These are phyloP conservation scores for Polytrichum formosum DNA, from an alignment of 225 moss, liverwort and hornwort species.

Conservation along the genomic window DNA sequence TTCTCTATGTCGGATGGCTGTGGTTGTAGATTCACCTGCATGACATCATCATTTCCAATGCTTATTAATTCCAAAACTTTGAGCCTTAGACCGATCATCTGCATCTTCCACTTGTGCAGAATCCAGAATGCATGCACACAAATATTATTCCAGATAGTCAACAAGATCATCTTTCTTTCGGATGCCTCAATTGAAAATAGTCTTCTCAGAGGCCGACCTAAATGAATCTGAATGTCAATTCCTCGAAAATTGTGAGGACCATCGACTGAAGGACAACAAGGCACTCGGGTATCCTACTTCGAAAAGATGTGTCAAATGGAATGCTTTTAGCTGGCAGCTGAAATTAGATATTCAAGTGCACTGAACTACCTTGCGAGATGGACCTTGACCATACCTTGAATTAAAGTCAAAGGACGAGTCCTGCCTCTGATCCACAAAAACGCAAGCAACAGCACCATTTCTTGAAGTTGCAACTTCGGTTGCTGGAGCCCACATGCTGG, in stretches of 20 bases:
- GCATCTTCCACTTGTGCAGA: not conserved
- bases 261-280: not conserved
- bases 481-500: constrained; percentile 54
- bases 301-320: too few relatives aligned
- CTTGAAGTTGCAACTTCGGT: constrained; percentile 6
- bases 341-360: too few relatives aligned
- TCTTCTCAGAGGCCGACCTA: not conserved
- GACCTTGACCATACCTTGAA: too few relatives aligned
- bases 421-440: too few relatives aligned
- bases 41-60: constrained; percentile 43
- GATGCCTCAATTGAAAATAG: not conserved
- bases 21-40: constrained; percentile 31
- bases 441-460: too few relatives aligned
- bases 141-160: not conserved
- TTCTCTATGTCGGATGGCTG: constrained; percentile 29
- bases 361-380: too few relatives aligned
- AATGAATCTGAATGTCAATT: not conserved
- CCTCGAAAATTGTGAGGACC: not conserved
- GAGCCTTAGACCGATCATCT: constrained; percentile 11
- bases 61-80: constrained; percentile 25
- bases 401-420: too few relatives aligned
- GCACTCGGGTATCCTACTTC: too few relatives aligned
- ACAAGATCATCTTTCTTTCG: not conserved
- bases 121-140: not conserved
- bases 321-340: too few relatives aligned